A percentile compares a stretch with the other conserved stretches of the same genome.
Evolutionary conservation across 2,329 filamentous ascomycete species (phyloP).

Genomic region (Neofusicoccum ribis): DNA sequence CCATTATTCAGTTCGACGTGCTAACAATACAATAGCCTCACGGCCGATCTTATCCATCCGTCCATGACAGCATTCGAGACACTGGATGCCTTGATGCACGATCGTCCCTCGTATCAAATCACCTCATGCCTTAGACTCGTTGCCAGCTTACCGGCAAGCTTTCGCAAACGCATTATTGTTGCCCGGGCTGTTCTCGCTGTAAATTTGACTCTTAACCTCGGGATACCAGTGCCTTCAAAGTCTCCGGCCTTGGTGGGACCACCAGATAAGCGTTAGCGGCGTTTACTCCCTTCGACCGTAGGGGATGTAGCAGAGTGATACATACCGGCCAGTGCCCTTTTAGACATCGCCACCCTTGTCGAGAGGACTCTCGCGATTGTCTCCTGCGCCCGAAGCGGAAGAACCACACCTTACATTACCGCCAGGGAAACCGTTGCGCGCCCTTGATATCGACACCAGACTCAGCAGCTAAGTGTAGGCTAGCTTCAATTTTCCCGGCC

Average conservation of each 20-base stretch:
- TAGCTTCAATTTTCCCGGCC: background rate
- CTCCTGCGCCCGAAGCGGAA: constrained; percentile 44
- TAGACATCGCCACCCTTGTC: constrained; percentile 48
- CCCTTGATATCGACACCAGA: constrained; percentile 50
- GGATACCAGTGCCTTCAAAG: constrained; percentile 51
- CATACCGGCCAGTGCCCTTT: constrained; percentile 41
- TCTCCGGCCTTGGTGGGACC: constrained; percentile 49
- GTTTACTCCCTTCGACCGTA: no score
- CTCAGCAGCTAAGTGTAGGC: constrained; percentile 38
- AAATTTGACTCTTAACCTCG: constrained; percentile 43
- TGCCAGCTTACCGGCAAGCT: constrained; percentile 32
- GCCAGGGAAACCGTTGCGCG: constrained; percentile 48
- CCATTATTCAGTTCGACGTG: background rate
- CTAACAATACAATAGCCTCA: constrained; percentile 5
- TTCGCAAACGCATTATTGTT: constrained; percentile 44
- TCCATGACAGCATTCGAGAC: background rate
- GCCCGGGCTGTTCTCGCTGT: constrained; percentile 40
- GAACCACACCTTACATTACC: constrained; percentile 45
- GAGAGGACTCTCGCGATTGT: constrained; percentile 50
- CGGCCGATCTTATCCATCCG: background rate
- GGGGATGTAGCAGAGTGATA: no score
- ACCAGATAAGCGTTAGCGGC: background rate
- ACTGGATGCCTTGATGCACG: background rate
- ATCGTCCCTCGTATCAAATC: background rate
- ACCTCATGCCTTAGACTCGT: background rate